Evolutionary conservation across 2,329 filamentous ascomycete genomes (phyloP).

Genomic region (Alternaria gaisen): DNA sequence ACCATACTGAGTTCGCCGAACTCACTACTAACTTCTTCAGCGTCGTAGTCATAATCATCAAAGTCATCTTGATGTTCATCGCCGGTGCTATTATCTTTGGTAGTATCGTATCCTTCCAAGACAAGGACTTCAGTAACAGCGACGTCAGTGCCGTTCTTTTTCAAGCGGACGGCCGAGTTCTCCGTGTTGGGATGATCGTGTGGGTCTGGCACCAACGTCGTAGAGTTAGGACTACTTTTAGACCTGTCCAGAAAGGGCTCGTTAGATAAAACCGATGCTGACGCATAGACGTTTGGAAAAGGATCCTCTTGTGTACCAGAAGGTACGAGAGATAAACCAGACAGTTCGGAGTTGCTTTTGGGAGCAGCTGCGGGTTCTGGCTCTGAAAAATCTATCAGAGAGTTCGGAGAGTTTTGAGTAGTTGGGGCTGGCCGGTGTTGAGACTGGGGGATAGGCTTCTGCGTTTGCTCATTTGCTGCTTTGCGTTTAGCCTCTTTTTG

Average conservation of each 20-base stretch:
- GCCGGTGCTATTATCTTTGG: not conserved
- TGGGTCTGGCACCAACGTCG: not conserved
- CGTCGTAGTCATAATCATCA: constrained; percentile 18
- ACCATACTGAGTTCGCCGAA: constrained; percentile 42
- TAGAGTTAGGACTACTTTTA: not conserved
- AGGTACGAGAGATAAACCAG: not conserved
- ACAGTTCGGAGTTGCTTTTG: not conserved
- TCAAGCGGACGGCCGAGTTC: not conserved
- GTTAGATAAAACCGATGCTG: not conserved
- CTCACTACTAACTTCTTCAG: constrained; percentile 34
- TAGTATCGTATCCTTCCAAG: not conserved
- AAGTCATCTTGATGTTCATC: not conserved
- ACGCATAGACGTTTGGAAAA: not conserved
- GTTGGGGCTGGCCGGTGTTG: not conserved
- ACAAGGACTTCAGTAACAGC: constrained; percentile 20
- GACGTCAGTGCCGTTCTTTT: constrained; percentile 17
- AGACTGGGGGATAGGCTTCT: constrained; percentile 8
- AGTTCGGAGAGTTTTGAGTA: not conserved
- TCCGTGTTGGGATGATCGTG: not conserved
- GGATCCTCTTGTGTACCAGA: not conserved
- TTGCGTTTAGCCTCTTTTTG: constrained; percentile 32
- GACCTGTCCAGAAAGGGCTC: not conserved
- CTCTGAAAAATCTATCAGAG: constrained; percentile 5
- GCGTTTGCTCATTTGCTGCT: constrained; percentile 1
- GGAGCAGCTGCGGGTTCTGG: not conserved